A percentile compares a stretch with the other conserved stretches of the same genome.
phyloP scores from a whole-genome alignment of 192 early-diverging fungal genomes.

The Backusella morwellensis region DNA sequence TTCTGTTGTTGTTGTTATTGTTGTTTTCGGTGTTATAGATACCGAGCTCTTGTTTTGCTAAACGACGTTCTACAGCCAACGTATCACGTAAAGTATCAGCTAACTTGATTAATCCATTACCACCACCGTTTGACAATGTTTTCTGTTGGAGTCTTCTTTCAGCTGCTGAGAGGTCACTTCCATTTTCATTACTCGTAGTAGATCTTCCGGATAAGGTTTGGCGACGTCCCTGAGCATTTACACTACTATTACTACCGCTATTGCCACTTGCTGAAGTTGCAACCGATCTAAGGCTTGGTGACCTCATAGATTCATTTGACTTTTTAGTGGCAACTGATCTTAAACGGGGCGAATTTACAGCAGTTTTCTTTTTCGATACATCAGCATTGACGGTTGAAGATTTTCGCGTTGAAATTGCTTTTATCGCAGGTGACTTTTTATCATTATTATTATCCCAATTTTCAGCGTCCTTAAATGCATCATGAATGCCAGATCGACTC shows the following conservation, averaged over 20 bases:
- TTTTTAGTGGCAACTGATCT: conserved; percentile 16
- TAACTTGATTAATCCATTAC: conserved; percentile 3
- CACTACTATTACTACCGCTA: neutral
- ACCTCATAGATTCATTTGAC: neutral
- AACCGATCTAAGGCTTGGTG: neutral
- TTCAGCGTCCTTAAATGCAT: conserved; percentile 15
- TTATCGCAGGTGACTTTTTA: conserved; percentile 3
- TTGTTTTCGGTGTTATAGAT: neutral
- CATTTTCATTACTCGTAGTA: neutral
- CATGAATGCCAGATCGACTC: conserved; percentile 12
- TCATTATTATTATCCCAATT: neutral
- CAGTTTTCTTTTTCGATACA: neutral
- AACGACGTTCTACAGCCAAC: conserved; percentile 9
- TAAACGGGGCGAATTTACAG: neutral
- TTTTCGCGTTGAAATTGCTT: conserved; percentile 9
- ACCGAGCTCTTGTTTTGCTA: conserved; percentile 17
- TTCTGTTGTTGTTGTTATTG: neutral
- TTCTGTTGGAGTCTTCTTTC: neutral
- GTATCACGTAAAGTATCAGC: conserved; percentile 18
- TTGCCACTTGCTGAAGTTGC: neutral
- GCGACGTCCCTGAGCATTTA: neutral
- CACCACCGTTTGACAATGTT: neutral
- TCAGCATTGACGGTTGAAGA: neutral
- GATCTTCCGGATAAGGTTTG: conserved; percentile 10
- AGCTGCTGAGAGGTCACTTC: neutral